phyloP scores from a whole-genome alignment of 805 yeast genomes.

The Candida khao-thaluensis region DNA sequence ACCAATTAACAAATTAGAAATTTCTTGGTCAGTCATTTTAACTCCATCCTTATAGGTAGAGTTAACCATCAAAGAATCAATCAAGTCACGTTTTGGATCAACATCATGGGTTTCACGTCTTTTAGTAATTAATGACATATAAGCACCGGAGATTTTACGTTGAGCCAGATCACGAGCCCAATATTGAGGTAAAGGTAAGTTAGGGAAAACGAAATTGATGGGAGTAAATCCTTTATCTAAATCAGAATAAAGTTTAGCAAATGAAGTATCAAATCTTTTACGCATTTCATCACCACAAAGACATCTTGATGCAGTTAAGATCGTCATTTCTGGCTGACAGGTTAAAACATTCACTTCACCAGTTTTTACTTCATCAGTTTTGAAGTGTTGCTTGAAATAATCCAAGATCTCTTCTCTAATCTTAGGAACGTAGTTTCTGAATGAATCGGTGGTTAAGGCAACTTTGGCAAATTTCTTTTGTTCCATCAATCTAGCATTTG shows the following conservation, averaged over 20 bases:
- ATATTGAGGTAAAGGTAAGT: constrained; percentile 86
- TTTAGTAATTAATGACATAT: constrained; percentile 70
- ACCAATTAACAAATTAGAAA: constrained; percentile 88
- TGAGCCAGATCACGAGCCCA: constrained; percentile 87
- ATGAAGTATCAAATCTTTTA: constrained; percentile 71
- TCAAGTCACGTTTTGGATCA: constrained; percentile 75
- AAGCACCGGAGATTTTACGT: constrained; percentile 72
- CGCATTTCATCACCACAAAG: constrained; percentile 91
- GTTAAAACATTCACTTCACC: constrained; percentile 70
- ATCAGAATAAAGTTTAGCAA: constrained; percentile 84
- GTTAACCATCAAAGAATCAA: constrained; percentile 79
- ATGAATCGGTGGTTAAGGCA: constrained; percentile 83
- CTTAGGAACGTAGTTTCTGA: constrained; percentile 81
- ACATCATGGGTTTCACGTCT: constrained; percentile 78
- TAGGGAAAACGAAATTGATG: constrained; percentile 90
- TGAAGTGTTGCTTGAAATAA: constrained; percentile 56
- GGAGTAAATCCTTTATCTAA: constrained; percentile 97
- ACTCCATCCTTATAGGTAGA: constrained; percentile 92
- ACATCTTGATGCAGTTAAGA: constrained; percentile 92
- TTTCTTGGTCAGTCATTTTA: constrained; percentile 91
- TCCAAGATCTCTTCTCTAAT: constrained; percentile 73
- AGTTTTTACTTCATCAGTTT: constrained; percentile 40
- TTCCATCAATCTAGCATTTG: constrained; percentile 92
- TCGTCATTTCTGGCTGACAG: constrained; percentile 92
- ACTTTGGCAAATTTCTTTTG: constrained; percentile 95